A percentile compares a stretch with the other conserved stretches of the same genome.
These are phyloP conservation scores for Monosporascus sp. DNA, from an alignment of 2,329 filamentous ascomycete species.

Conservation along the genomic window DNA sequence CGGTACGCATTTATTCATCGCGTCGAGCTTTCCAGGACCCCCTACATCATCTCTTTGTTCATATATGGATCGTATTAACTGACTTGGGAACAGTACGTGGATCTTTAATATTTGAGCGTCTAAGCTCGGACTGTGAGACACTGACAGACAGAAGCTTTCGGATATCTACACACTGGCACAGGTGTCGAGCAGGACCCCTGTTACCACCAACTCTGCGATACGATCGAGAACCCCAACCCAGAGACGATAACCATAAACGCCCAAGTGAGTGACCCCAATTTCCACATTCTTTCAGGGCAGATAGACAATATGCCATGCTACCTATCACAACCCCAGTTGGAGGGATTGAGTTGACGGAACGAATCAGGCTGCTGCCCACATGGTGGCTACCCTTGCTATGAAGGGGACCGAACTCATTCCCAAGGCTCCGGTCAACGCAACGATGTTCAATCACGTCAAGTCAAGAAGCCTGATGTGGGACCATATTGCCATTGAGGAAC, in stretches of 20 bases:
- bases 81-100: neutral
- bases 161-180: slow-evolving; percentile 36
- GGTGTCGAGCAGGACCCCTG: slow-evolving; percentile 40
- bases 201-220: slow-evolving; percentile 32
- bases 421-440: slow-evolving; percentile 20
- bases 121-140: neutral
- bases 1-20: slow-evolving; percentile 1
- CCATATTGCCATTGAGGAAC: neutral
- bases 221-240: slow-evolving; percentile 25
- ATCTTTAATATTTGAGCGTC: neutral
- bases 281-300: neutral
- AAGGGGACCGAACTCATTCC: slow-evolving; percentile 28
- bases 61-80: neutral
- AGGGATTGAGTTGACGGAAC: neutral
- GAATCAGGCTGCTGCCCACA: slow-evolving; percentile 25
- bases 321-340: neutral
- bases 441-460: slow-evolving; percentile 4
- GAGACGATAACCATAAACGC: slow-evolving; percentile 28
- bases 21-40: neutral
- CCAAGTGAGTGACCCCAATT: slow-evolving; percentile 13
- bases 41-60: neutral
- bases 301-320: neutral
- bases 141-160: slow-evolving; percentile 16
- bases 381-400: slow-evolving; percentile 24
- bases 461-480: neutral